phyloP scores from a whole-genome alignment of 2,329 filamentous ascomycete genomes.

The Stachybotrys echinatus region DNA sequence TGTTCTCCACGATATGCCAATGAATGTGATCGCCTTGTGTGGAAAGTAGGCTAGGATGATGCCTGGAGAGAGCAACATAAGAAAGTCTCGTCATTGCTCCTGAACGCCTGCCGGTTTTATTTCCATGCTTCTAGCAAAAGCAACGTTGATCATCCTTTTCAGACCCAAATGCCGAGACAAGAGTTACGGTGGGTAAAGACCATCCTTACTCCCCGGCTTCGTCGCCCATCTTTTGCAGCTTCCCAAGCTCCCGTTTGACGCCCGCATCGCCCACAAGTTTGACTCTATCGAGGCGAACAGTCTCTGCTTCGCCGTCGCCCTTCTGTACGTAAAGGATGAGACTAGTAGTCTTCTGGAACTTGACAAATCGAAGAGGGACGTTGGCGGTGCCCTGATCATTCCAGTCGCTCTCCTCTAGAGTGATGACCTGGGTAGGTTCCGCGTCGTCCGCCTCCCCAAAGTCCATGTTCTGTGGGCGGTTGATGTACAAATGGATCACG shows the following conservation, averaged over 20 bases:
- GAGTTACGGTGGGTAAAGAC: not conserved
- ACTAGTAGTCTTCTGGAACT: constrained; percentile 91
- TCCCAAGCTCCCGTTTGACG: constrained; percentile 88
- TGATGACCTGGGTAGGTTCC: constrained; percentile 72
- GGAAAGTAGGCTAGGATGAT: not conserved
- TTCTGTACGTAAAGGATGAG: constrained; percentile 85
- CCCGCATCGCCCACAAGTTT: constrained; percentile 82
- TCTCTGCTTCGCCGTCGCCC: constrained; percentile 77
- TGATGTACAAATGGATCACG: constrained; percentile 80
- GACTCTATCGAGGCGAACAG: constrained; percentile 75
- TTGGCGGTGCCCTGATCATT: constrained; percentile 70
- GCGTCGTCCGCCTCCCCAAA: constrained; percentile 93
- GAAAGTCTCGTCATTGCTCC: not conserved
- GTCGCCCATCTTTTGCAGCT: constrained; percentile 89
- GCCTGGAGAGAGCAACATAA: too few relatives aligned
- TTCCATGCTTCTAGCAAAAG: not conserved
- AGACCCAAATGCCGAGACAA: too few relatives aligned
- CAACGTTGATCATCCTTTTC: not conserved
- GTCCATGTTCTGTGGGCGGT: constrained; percentile 82
- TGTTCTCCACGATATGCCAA: not conserved
- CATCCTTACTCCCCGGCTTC: constrained; percentile 25
- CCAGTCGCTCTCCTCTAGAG: constrained; percentile 74
- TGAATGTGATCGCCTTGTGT: too few relatives aligned
- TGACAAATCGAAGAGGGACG: constrained; percentile 79
- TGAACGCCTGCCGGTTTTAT: not conserved